Conservation (phyloP, 176 grass and related monocot species). For the Musa schizocarpa region DNA sequence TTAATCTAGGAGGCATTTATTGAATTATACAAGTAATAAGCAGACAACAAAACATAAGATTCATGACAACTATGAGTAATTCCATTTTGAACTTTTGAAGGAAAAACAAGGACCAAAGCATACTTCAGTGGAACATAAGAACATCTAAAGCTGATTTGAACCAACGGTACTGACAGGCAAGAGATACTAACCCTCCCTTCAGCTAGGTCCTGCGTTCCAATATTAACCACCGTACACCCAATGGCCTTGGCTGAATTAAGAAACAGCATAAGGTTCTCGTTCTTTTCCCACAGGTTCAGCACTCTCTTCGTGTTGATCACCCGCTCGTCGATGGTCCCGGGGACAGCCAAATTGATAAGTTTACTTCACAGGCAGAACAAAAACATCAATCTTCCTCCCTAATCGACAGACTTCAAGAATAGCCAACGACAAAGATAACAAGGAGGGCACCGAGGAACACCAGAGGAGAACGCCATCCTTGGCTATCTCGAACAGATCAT, state of each 20-base stretch:
- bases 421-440: constrained; percentile 6
- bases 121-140: no score
- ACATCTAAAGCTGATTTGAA: not conserved
- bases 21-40: not conserved
- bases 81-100: not conserved
- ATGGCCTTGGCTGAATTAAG: constrained; percentile 95
- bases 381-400: not conserved
- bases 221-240: constrained; percentile 90
- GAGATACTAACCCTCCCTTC: constrained; percentile 69
- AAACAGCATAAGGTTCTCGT: constrained; percentile 90
- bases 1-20: not conserved
- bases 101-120: not conserved
- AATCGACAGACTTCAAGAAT: not conserved
- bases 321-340: constrained; percentile 82
- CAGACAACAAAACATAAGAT: not conserved
- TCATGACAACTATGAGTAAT: not conserved
- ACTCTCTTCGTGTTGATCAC: constrained; percentile 84
- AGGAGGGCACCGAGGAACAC: constrained; percentile 17
- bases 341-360: constrained; percentile 88
- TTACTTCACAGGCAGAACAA: constrained; percentile 41
- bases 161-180: not conserved
- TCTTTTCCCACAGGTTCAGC: constrained; percentile 96
- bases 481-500: constrained; percentile 77
- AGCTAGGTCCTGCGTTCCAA: constrained; percentile 84
- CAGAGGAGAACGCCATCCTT: constrained; percentile 93